These are phyloP conservation scores for Penicillium verrucosum DNA, from an alignment of 2,329 filamentous ascomycete species.

Conservation along the genomic window DNA sequence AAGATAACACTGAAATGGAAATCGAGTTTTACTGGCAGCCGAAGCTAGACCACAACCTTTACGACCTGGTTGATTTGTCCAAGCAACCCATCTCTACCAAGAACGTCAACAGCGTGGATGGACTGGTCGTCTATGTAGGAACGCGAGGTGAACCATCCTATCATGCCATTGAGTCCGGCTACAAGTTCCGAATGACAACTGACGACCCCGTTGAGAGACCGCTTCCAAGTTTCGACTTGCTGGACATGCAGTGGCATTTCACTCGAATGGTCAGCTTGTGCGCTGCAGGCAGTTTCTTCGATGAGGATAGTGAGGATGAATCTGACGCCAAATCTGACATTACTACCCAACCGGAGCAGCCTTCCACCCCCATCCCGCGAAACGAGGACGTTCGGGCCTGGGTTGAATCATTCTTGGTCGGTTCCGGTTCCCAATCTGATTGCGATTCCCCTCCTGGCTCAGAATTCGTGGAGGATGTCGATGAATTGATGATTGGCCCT, in stretches of 20 bases:
- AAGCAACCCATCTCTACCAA: not conserved
- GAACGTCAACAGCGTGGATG: not conserved
- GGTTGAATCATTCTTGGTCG: not conserved
- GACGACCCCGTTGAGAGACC: conserved; percentile 1
- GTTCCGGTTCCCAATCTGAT: not conserved
- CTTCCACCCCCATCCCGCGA: not conserved
- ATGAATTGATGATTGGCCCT: not conserved
- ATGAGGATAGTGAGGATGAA: not conserved
- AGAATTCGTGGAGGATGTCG: not conserved
- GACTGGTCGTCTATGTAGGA: not conserved
- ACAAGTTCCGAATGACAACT: conserved; percentile 3
- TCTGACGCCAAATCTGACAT: not conserved
- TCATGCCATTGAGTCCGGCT: conserved; percentile 5
- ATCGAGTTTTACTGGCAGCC: conserved; percentile 14
- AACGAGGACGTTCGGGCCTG: not conserved
- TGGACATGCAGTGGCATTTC: conserved; percentile 17
- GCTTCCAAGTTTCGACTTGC: conserved; percentile 11
- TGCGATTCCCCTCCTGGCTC: not conserved
- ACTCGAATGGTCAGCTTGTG: conserved; percentile 7
- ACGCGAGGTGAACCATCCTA: not conserved
- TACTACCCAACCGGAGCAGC: not conserved
- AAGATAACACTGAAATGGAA: not conserved
- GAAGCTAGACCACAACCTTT: not conserved
- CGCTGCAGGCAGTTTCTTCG: not conserved
- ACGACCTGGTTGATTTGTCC: not conserved